A percentile compares a stretch with the other conserved stretches of the same genome.
Conservation (phyloP, 2,329 filamentous ascomycete species). For the Thyridium curvatum region DNA sequence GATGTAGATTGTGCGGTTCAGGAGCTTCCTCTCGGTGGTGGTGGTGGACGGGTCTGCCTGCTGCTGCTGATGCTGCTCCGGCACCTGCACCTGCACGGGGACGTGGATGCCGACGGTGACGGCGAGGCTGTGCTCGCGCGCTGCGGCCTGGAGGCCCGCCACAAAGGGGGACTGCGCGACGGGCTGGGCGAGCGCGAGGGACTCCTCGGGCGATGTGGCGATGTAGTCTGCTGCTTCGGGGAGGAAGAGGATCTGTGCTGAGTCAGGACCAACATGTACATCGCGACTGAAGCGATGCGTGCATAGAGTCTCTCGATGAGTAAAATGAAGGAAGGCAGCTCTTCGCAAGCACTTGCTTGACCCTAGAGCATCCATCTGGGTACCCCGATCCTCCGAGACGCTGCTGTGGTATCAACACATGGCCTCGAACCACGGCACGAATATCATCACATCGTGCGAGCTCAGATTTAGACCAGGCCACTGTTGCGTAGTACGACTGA, state of each 20-base stretch:
- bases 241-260: conserved; percentile 68
- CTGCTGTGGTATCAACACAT: too few relatives aligned
- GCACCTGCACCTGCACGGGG: conserved; percentile 40
- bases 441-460: too few relatives aligned
- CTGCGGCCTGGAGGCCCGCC: conserved; percentile 63
- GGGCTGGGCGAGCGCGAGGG: conserved; percentile 63
- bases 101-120: conserved; percentile 90
- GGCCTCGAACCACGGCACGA: too few relatives aligned
- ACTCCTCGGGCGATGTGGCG: conserved; percentile 59
- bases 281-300: background rate
- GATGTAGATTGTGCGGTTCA: conserved; percentile 50
- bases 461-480: too few relatives aligned
- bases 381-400: too few relatives aligned
- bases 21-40: too few relatives aligned
- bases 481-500: too few relatives aligned
- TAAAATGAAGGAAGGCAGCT: too few relatives aligned
- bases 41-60: conserved; percentile 5
- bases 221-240: conserved; percentile 93
- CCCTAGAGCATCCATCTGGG: conserved; percentile 3
- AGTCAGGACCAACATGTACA: conserved; percentile 1
- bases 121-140: conserved; percentile 55
- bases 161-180: conserved; percentile 67
- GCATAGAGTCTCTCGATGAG: too few relatives aligned
- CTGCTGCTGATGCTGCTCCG: conserved; percentile 6
- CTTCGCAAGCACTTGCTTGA: too few relatives aligned